A percentile compares a stretch with the other conserved stretches of the same genome.
Conservation (phyloP, 2,329 filamentous ascomycete genomes). For the Xylariaceae sp. region DNA sequence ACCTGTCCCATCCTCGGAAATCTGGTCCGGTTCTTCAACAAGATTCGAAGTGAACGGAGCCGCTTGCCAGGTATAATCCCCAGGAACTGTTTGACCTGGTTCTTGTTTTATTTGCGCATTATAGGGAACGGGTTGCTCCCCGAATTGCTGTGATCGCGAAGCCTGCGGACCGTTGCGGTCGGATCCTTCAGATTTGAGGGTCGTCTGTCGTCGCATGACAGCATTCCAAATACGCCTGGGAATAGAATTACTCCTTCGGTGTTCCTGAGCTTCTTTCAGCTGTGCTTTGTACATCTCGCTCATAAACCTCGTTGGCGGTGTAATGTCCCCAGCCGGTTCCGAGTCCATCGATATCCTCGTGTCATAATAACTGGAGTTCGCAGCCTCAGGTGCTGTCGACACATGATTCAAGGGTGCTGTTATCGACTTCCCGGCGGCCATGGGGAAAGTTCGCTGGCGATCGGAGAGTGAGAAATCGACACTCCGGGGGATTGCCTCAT, state of each 20-base stretch:
- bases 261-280: conserved; percentile 28
- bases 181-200: conserved; percentile 25
- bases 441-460: conserved; percentile 23
- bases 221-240: conserved; percentile 27
- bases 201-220: conserved; percentile 30
- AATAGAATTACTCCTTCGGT: conserved; percentile 29
- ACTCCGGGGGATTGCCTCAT: conserved; percentile 21
- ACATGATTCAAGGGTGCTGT: conserved; percentile 20
- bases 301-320: conserved; percentile 30
- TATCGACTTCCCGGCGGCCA: conserved; percentile 16
- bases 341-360: conserved; percentile 32
- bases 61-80: conserved; percentile 12
- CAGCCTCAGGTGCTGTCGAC: conserved; percentile 25
- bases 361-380: conserved; percentile 34
- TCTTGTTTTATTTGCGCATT: conserved; percentile 23
- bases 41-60: conserved; percentile 13
- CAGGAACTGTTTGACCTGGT: conserved; percentile 14
- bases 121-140: conserved; percentile 19
- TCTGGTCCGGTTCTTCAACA: conserved; percentile 29
- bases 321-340: conserved; percentile 24
- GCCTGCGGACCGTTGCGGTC: conserved; percentile 17
- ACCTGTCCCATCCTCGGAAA: conserved; percentile 17
- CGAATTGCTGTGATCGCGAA: conserved; percentile 21
- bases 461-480: conserved; percentile 23
- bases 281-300: conserved; percentile 32